Evolutionary conservation across 179 eudicot species (phyloP).

Genomic region (Silene coronaria): DNA sequence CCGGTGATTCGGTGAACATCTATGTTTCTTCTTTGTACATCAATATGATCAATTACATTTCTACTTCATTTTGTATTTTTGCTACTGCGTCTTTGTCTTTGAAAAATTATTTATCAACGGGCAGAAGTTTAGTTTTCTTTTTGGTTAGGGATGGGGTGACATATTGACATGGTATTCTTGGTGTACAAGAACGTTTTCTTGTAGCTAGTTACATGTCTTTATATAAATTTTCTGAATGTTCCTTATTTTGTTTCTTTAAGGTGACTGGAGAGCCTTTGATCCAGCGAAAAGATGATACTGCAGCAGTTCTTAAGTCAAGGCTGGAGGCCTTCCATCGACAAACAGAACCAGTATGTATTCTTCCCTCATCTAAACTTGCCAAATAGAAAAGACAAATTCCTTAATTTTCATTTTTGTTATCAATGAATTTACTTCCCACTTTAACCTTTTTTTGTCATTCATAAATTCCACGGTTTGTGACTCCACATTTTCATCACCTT

Average conservation of each 20-base stretch:
- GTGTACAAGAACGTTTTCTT: not conserved
- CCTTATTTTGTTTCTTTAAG: constrained; percentile 28
- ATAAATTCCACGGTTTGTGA: too few relatives aligned
- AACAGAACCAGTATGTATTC: constrained; percentile 64
- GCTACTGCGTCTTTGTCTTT: not conserved
- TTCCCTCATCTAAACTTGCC: not conserved
- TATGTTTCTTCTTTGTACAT: not conserved
- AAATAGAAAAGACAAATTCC: not conserved
- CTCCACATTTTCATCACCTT: too few relatives aligned
- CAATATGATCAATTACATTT: too few relatives aligned
- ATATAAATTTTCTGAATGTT: not conserved
- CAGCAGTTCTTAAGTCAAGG: constrained; percentile 76
- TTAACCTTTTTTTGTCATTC: too few relatives aligned
- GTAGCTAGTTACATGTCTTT: not conserved
- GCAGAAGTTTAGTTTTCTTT: not conserved
- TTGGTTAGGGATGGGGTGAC: not conserved
- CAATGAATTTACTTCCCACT: too few relatives aligned
- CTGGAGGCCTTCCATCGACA: constrained; percentile 71
- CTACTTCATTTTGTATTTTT: not conserved
- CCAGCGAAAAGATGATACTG: constrained; percentile 90
- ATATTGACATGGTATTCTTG: not conserved
- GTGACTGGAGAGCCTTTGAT: constrained; percentile 85
- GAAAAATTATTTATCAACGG: not conserved
- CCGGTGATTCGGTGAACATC: not conserved
- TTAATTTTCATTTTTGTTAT: not conserved